Percentiles rank a stretch among this genome's conserved stretches.
Conservation (phyloP, 768 basidiomycete genomes). For the Dacryopinax spathularia region DNA sequence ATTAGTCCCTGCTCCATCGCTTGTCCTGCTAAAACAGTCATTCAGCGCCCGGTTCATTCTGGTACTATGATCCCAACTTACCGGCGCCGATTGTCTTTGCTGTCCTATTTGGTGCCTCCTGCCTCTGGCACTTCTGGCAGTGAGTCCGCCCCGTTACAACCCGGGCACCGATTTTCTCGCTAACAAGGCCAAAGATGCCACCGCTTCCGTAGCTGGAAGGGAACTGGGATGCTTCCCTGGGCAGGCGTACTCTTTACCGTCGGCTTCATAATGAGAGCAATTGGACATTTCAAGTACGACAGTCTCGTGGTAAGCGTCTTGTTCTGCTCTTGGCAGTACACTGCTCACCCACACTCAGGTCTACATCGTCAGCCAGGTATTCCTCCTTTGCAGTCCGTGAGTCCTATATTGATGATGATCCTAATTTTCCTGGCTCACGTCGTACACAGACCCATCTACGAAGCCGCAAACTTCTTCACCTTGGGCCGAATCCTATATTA, state of each 20-base stretch:
- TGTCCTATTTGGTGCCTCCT: background rate
- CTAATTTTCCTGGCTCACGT: background rate
- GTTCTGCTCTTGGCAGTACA: background rate
- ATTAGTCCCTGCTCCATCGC: background rate
- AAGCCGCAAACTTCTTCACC: background rate
- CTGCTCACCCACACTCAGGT: background rate
- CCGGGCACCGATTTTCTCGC: background rate
- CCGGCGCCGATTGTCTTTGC: background rate
- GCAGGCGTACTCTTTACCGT: background rate
- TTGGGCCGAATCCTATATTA: background rate
- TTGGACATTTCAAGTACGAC: background rate
- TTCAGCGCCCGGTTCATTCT: background rate
- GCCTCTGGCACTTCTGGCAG: background rate
- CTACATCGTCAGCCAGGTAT: background rate
- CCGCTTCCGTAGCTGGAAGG: background rate
- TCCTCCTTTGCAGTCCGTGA: background rate
- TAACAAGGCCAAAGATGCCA: too few relatives aligned
- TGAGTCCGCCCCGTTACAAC: background rate
- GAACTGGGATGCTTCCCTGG: background rate
- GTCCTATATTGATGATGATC: too few relatives aligned
- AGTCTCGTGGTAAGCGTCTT: background rate
- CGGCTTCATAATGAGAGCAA: background rate
- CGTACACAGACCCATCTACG: background rate
- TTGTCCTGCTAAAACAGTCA: background rate
- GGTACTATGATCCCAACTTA: background rate